These are phyloP conservation scores for Magnusiomyces fungicola DNA, from an alignment of 1,139 yeast genomes.

Conservation along the genomic window DNA sequence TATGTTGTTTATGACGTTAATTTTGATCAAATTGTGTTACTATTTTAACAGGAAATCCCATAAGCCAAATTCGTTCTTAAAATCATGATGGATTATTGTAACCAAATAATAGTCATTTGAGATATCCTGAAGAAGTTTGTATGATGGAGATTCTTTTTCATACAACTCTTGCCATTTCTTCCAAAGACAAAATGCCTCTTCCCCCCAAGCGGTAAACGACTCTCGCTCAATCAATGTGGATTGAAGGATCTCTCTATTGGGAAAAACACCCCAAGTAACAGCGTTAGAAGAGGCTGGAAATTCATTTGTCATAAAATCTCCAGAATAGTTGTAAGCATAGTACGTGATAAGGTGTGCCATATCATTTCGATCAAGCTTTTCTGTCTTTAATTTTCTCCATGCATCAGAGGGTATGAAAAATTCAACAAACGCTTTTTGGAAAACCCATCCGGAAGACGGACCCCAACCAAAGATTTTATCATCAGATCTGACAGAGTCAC, in stretches of 20 bases:
- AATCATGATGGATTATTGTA: conserved; percentile 82
- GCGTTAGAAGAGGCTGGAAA: conserved; percentile 54
- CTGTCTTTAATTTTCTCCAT: conserved; percentile 51
- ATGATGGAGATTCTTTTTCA: conserved; percentile 47
- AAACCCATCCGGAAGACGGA: conserved; percentile 79
- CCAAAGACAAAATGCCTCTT: conserved; percentile 90
- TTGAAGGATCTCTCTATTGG: conserved; percentile 76
- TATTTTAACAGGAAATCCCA: conserved; percentile 65
- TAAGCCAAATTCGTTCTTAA: conserved; percentile 60
- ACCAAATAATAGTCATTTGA: conserved; percentile 64
- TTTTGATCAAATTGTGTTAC: too few relatives aligned
- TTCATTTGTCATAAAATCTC: conserved; percentile 72
- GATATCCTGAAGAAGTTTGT: conserved; percentile 50
- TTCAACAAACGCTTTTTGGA: conserved; percentile 91
- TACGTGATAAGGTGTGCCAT: conserved; percentile 45
- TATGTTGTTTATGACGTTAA: too few relatives aligned
- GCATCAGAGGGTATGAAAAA: conserved; percentile 64
- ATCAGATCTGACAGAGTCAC: conserved; percentile 58
- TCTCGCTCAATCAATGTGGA: conserved; percentile 85
- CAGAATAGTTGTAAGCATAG: conserved; percentile 58
- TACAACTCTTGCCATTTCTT: conserved; percentile 79
- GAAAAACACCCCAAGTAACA: conserved; percentile 96
- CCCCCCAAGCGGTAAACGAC: conserved; percentile 87
- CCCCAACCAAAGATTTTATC: conserved; percentile 97
- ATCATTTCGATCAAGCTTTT: conserved; percentile 41